Conservation (phyloP, 2,329 filamentous ascomycete genomes). For the Verticillium alfalfae region DNA sequence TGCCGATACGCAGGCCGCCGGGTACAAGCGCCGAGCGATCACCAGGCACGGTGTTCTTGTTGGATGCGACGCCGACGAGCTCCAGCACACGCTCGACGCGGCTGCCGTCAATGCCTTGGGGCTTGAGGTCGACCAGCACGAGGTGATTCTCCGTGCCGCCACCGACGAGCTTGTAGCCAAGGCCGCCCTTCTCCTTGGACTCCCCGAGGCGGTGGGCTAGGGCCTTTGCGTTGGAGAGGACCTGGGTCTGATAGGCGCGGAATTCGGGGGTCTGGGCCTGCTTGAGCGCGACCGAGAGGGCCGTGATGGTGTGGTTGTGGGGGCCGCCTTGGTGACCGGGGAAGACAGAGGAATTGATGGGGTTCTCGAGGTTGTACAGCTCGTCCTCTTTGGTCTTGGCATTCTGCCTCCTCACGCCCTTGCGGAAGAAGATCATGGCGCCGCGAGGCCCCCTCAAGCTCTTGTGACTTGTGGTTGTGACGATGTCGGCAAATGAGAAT, state of each 20-base stretch:
- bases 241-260: conserved; percentile 84
- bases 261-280: conserved; percentile 89
- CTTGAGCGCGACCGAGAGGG: conserved; percentile 87
- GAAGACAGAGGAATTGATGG: conserved; percentile 96
- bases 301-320: conserved; percentile 98
- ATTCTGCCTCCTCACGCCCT: conserved; percentile 78
- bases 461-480: conserved; percentile 98
- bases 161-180: conserved; percentile 84
- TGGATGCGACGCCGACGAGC: conserved; percentile 90
- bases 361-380: conserved; percentile 82
- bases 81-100: conserved; percentile 88
- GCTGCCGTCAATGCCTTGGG: conserved; percentile 79
- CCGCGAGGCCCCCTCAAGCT: conserved; percentile 90
- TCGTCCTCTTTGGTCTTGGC: conserved; percentile 81
- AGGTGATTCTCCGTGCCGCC: conserved; percentile 98
- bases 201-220: conserved; percentile 65
- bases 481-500: conserved; percentile 85
- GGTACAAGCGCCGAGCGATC: conserved; percentile 92
- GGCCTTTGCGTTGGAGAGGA: conserved; percentile 85
- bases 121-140: conserved; percentile 86
- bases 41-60: conserved; percentile 98
- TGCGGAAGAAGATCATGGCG: conserved; percentile 98
- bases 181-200: conserved; percentile 66
- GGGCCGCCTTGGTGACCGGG: conserved; percentile 96
- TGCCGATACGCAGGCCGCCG: conserved; percentile 88